Percentiles rank a stretch among this genome's conserved stretches.
Evolutionary conservation across 2,329 filamentous ascomycete species (phyloP).

Genomic region (Chrysosporium queenslandicum): DNA sequence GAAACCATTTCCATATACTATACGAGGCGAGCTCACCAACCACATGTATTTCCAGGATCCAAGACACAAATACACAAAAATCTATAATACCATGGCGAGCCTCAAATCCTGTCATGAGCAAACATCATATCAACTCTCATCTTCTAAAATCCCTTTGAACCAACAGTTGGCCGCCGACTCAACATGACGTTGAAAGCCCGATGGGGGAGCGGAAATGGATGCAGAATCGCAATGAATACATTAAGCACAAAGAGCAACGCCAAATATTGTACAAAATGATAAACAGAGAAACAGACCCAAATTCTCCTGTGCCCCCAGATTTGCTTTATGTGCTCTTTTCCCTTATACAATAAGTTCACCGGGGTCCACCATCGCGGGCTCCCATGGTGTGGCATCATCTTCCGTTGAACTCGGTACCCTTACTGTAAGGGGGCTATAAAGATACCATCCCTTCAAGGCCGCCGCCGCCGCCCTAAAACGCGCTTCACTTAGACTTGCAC

Average conservation of each 20-base stretch:
- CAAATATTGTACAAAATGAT: constrained; percentile 19
- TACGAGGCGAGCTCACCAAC: too few species aligned
- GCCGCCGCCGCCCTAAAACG: constrained; percentile 70
- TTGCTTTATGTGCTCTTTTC: constrained; percentile 14
- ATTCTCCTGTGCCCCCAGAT: constrained; percentile 16
- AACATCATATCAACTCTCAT: too few species aligned
- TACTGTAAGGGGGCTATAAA: constrained; percentile 69
- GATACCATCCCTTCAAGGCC: constrained; percentile 86
- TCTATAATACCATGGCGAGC: too few species aligned
- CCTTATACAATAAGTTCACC: constrained; percentile 54
- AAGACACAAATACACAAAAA: too few species aligned
- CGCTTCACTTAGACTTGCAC: constrained; percentile 65
- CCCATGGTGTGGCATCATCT: constrained; percentile 52
- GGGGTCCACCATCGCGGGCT: constrained; percentile 58
- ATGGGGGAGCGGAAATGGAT: neutral
- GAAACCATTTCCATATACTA: too few species aligned
- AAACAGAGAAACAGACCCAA: constrained; percentile 18
- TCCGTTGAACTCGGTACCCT: constrained; percentile 62
- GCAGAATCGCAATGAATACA: neutral
- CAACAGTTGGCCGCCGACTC: too few species aligned
- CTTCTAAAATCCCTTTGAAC: neutral
- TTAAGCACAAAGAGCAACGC: constrained; percentile 11
- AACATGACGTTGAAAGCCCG: too few species aligned
- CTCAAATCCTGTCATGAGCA: too few species aligned
- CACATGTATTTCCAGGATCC: too few species aligned